phyloP scores from a whole-genome alignment of 371 early-diverging fungal genomes.

The Mycotypha africana region DNA sequence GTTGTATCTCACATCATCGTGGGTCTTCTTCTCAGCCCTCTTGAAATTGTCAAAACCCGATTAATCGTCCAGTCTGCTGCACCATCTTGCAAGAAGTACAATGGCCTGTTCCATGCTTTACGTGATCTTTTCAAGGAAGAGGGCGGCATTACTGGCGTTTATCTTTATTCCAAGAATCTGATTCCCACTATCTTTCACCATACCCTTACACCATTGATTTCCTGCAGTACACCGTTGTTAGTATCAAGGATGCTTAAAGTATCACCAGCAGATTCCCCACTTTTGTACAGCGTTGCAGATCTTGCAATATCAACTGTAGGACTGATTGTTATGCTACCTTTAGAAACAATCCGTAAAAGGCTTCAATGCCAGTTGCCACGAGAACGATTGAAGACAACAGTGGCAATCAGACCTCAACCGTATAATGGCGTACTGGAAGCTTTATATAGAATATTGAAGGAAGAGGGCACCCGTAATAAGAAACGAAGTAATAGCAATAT shows the following conservation, averaged over 20 bases:
- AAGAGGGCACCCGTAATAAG: conserved; percentile 71
- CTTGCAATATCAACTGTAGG: conserved; percentile 60
- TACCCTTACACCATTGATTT: conserved; percentile 65
- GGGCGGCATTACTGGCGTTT: conserved; percentile 69
- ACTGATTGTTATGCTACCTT: conserved; percentile 70
- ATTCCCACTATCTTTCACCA: conserved; percentile 77
- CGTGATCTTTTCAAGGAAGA: conserved; percentile 71
- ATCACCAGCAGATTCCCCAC: conserved; percentile 59
- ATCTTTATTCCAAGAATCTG: conserved; percentile 60
- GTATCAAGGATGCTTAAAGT: conserved; percentile 65
- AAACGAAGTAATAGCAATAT: conserved; percentile 3
- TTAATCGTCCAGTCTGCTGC: conserved; percentile 69
- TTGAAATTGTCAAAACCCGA: conserved; percentile 71
- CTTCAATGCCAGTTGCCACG: conserved; percentile 68
- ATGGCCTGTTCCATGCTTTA: conserved; percentile 64
- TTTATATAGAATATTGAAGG: conserved; percentile 69
- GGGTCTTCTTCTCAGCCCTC: conserved; percentile 69
- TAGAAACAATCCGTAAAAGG: conserved; percentile 84
- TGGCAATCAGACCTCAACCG: conserved; percentile 70
- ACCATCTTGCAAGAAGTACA: conserved; percentile 68
- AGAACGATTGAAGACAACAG: conserved; percentile 68
- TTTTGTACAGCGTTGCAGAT: conserved; percentile 60
- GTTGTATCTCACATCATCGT: conserved; percentile 62
- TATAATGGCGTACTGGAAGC: conserved; percentile 86
- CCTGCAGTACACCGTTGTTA: conserved; percentile 60